Evolutionary conservation across 192 early-diverging fungal species (phyloP), one percentile per base, ranked within the genome.

Genomic region (Entomortierella chlamydospora): DNA sequence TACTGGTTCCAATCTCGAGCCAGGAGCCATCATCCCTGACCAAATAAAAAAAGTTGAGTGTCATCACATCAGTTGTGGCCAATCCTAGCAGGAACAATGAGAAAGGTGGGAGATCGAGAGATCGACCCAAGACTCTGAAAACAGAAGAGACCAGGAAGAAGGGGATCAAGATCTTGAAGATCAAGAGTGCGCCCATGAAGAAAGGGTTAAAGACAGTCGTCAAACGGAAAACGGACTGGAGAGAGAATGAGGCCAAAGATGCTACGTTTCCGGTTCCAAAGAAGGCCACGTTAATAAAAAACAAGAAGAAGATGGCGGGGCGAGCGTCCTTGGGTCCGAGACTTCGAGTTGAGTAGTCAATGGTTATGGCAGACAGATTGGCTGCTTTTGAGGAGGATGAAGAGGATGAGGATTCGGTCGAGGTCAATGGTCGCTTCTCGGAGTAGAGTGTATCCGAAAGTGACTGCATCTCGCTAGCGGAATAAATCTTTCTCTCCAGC

Each of bases 191-290:
- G 2, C 88, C 88, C 97, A 97, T 97, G 34, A 95, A 68, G 83
- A 97, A 95, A 2, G 97, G 97, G 59, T 92, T 86, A 79, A 97
- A 98, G 8, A 96, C 86, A 17, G 95, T 97, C 6, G 91, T 94
- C 51, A 98, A 86, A 28, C 96, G 87, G 82, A 95, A 97, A 20
- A 98, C 97, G 31, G 90, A 91, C 63, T 92, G 89, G 33, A 98
- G 83, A 2, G 92, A 93, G 84, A 98, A 98, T 28, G 91, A 92
- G 25, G 90, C 83, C 41, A 98, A 71, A 12, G 91, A 93, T 5
- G 97, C 97, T 12, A 98, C 92, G 73, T 97, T 98, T 62, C 96
- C 96, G 0, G 97, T 97, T 22, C 97, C 97, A 87, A 98, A 98
- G 83, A 98, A 98, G 11, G 91, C 95, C 0, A 96, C 91, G 70